Percentiles rank a stretch among this genome's conserved stretches.
Conservation (phyloP, 1,284 basidiomycete genomes). For the Sphagnurus paluster region DNA sequence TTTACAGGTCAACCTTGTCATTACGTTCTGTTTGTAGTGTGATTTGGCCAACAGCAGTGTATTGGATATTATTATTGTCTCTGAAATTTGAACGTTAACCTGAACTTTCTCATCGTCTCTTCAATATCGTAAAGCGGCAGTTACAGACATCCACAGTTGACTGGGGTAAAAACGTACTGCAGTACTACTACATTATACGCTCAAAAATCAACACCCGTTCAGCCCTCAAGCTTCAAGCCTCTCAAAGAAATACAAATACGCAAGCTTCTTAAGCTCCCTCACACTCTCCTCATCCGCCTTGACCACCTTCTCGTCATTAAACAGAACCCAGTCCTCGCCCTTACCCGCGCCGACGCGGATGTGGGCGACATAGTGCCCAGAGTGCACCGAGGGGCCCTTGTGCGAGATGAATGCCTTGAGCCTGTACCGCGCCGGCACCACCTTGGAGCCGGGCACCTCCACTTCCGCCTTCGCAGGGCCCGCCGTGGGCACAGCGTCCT, state of each 20-base stretch:
- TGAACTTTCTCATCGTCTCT: too few relatives aligned
- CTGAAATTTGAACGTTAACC: too few relatives aligned
- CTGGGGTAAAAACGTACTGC: too few relatives aligned
- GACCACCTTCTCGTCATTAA: constrained; percentile 96
- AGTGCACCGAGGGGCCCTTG: constrained; percentile 94
- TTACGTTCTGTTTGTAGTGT: constrained; percentile 29
- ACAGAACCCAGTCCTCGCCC: constrained; percentile 81
- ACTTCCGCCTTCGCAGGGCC: constrained; percentile 26
- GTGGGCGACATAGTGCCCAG: constrained; percentile 92
- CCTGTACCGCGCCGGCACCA: constrained; percentile 75
- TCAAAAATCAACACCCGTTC: too few relatives aligned
- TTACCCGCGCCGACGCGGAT: constrained; percentile 59
- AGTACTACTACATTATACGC: too few relatives aligned
- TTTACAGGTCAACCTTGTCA: constrained; percentile 31
- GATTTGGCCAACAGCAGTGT: too few relatives aligned
- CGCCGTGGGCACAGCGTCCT: constrained; percentile 43
- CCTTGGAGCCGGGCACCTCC: constrained; percentile 44
- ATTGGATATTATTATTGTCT: too few relatives aligned
- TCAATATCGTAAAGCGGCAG: too few relatives aligned
- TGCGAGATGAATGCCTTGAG: constrained; percentile 96
- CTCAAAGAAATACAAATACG: constrained; percentile 91
- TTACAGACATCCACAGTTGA: too few relatives aligned
- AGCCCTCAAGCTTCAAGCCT: constrained; percentile 26
- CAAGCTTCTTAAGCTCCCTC: constrained; percentile 69
- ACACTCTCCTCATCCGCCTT: constrained; percentile 79